Evolutionary conservation across 129 eudicot species (phyloP), one percentile per base, ranked within the genome.

Genomic region (Saposhnikovia divaricata): DNA sequence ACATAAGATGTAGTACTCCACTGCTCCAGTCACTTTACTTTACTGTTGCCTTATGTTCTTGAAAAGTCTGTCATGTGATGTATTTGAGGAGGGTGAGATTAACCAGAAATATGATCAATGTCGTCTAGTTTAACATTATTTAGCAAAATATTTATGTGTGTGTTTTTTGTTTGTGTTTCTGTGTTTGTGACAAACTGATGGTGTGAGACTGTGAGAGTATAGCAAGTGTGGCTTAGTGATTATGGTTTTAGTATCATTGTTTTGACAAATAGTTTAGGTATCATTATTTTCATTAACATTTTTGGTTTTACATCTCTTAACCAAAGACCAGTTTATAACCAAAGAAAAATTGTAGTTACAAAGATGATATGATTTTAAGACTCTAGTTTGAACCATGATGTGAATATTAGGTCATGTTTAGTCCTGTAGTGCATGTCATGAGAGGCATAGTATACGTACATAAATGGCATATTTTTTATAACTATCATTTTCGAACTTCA

Each of bases 31-130:
- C 37, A 2, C 34, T 8, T 39, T 13, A 46, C 80, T 57, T 55
- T 13, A 77, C 80, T 77, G 15, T 12, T 59, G 72, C 80, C 72
- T 59, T 40, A 40, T 69, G 38, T 77, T 77, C 72, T 77, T n/a
- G 48, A 77, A 40, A 57, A 77, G 73, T 66, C 80, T 77, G 80
- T 59, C n/a, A 40, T 3, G 2, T 27, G 4, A 46, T 46, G 12
- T 15, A 5, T 38, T 0, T 4, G 9, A 77, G 59, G 31, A 27
- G 39, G 25, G 10, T 38, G 38, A 23, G 72, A 77, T 31, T 21
- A 57, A 2, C 31, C 42, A 45, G 38, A 76, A 50, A 39, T 8
- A 6, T 14, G 5, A 38, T 3, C 44, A 38, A 70, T 34, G 4
- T 34, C 18, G 46, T 38, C 38, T 69, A 15, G 4, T 38, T 28